Evolutionary conservation across 2,329 filamentous ascomycete genomes (phyloP).

Genomic region (Nakataea oryzae): DNA sequence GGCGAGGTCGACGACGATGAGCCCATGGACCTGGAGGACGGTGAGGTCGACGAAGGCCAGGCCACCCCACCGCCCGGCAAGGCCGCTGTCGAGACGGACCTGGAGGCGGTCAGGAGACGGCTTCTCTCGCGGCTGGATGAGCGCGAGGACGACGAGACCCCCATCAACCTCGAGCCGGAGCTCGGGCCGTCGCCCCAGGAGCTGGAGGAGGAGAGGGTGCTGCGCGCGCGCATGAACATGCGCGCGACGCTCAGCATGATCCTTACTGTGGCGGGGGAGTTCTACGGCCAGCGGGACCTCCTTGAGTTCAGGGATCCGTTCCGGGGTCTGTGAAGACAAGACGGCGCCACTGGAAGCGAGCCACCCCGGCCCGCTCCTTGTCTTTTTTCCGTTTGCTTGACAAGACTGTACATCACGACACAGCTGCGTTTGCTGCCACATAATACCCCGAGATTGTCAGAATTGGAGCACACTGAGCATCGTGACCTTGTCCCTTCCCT

Average conservation of each 20-base stretch:
- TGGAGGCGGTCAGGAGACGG: slow-evolving; percentile 36
- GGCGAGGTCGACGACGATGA: slow-evolving; percentile 14
- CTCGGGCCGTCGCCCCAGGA: slow-evolving; percentile 7
- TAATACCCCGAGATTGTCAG: background rate
- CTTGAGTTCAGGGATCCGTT: slow-evolving; percentile 63
- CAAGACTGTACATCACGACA: background rate
- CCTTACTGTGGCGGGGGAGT: slow-evolving; percentile 74
- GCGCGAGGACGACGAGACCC: slow-evolving; percentile 7
- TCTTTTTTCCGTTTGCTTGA: background rate
- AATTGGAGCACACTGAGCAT: background rate
- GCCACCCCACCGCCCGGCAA: slow-evolving; percentile 14
- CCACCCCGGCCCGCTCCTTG: background rate
- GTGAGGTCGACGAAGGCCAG: slow-evolving; percentile 26
- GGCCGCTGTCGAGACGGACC: slow-evolving; percentile 18
- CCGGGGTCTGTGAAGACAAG: slow-evolving; percentile 25
- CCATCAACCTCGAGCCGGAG: slow-evolving; percentile 5
- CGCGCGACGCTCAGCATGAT: slow-evolving; percentile 85
- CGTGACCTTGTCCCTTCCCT: background rate
- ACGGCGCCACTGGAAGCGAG: too few species aligned
- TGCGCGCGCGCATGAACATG: slow-evolving; percentile 36
- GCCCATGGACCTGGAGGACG: slow-evolving; percentile 6
- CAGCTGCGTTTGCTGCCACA: background rate
- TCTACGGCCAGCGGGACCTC: slow-evolving; percentile 82
- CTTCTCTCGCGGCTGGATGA: slow-evolving; percentile 34
- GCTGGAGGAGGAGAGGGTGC: slow-evolving; percentile 15